Evolutionary conservation across 2,329 filamentous ascomycete genomes (phyloP).

Genomic region (Rhynchosporium secalis): DNA sequence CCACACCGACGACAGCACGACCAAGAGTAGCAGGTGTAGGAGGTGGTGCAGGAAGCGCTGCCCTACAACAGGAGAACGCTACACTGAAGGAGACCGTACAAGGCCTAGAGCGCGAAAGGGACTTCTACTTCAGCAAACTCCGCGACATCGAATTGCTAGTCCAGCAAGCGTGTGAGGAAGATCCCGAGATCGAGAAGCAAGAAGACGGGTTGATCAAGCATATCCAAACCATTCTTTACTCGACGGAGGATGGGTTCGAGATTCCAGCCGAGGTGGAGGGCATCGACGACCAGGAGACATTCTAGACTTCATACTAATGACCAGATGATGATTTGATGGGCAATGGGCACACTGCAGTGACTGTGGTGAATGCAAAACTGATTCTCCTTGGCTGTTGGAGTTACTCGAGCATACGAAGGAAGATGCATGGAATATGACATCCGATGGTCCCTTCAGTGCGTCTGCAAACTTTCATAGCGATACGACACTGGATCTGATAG

Average conservation of each 20-base stretch:
- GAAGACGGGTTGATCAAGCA: slow-evolving; percentile 90
- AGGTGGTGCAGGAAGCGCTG: slow-evolving; percentile 65
- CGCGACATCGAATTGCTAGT: slow-evolving; percentile 94
- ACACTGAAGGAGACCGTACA: slow-evolving; percentile 94
- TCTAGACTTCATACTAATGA: slow-evolving; percentile 46
- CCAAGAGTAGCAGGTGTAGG: slow-evolving; percentile 47
- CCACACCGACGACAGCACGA: slow-evolving; percentile 45
- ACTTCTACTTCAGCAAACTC: slow-evolving; percentile 99
- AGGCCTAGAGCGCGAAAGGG: slow-evolving; percentile 90
- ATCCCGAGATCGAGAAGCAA: slow-evolving; percentile 91
- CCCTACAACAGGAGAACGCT: slow-evolving; percentile 79
- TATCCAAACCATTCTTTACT: slow-evolving; percentile 96
- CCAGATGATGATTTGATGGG: slow-evolving; percentile 28
- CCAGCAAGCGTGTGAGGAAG: slow-evolving; percentile 88
- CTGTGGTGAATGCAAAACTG: slow-evolving; percentile 19
- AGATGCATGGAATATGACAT: slow-evolving; percentile 31
- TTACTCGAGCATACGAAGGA: slow-evolving; percentile 31
- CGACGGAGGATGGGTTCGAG: slow-evolving; percentile 90
- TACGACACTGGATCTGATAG: slow-evolving; percentile 24
- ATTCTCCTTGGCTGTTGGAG: slow-evolving; percentile 32
- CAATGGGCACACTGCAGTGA: slow-evolving; percentile 18
- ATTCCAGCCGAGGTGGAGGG: slow-evolving; percentile 73
- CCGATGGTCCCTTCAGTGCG: slow-evolving; percentile 24
- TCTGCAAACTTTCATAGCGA: slow-evolving; percentile 23
- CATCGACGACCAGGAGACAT: slow-evolving; percentile 77